Evolutionary conservation across 2,329 filamentous ascomycete species (phyloP).

Genomic region (Colletotrichum liriopes): DNA sequence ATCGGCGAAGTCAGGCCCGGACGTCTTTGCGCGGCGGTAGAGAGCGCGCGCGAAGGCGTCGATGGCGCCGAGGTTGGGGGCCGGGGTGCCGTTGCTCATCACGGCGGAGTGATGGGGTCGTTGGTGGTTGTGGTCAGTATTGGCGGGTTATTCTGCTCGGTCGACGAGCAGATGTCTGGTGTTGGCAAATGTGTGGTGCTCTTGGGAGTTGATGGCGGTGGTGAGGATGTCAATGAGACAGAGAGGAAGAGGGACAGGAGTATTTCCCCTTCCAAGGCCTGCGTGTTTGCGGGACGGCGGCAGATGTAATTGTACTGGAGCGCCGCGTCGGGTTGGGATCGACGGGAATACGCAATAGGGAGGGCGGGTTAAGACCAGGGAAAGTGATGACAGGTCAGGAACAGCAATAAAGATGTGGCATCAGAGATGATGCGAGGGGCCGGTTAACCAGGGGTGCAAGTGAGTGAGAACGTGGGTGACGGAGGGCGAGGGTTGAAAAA

Average conservation of each 20-base stretch:
- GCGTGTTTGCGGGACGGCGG: slow-evolving; percentile 39
- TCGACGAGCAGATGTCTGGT: slow-evolving; percentile 18
- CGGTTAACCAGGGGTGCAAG: slow-evolving; percentile 2
- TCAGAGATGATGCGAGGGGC: slow-evolving; percentile 28
- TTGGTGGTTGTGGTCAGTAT: slow-evolving; percentile 34
- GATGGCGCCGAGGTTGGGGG: slow-evolving; percentile 68
- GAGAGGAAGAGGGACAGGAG: slow-evolving; percentile 4
- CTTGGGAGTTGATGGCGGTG: background rate
- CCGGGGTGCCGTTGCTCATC: slow-evolving; percentile 52
- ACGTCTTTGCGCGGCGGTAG: slow-evolving; percentile 67
- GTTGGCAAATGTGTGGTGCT: background rate
- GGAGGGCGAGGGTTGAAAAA: slow-evolving; percentile 37
- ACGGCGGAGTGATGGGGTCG: slow-evolving; percentile 38
- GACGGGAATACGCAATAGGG: slow-evolving; percentile 38
- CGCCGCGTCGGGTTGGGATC: slow-evolving; percentile 28
- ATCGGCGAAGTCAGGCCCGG: slow-evolving; percentile 65
- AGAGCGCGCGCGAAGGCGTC: slow-evolving; percentile 70
- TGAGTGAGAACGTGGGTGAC: slow-evolving; percentile 36
- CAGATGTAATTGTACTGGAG: slow-evolving; percentile 17
- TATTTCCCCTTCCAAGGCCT: slow-evolving; percentile 5
- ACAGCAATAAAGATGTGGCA: slow-evolving; percentile 37
- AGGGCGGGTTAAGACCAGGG: slow-evolving; percentile 38
- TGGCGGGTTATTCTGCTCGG: slow-evolving; percentile 9
- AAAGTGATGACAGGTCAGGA: slow-evolving; percentile 37
- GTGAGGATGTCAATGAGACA: background rate